Percentiles rank a stretch among this genome's conserved stretches.
Conservation (phyloP, 1,139 yeast species). For the Hansenula sp. region DNA sequence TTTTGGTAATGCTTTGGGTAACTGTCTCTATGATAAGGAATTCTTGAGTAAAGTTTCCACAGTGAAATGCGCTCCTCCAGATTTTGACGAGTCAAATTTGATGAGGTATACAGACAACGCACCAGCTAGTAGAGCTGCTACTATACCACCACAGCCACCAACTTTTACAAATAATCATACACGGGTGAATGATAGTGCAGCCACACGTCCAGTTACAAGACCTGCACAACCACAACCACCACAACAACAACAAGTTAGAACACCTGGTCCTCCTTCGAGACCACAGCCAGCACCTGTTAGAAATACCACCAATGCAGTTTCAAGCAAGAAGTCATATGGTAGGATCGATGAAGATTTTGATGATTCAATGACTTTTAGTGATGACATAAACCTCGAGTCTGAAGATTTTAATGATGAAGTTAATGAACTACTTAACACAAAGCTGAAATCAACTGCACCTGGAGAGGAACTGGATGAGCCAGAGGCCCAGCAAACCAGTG, state of each 20-base stretch:
- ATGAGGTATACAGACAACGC: slow-evolving; percentile 33
- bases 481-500: slow-evolving; percentile 5
- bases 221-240: slow-evolving; percentile 1
- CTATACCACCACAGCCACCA: slow-evolving; percentile 8
- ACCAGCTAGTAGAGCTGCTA: slow-evolving; percentile 22
- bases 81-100: slow-evolving; percentile 44
- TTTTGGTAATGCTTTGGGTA: slow-evolving; percentile 77
- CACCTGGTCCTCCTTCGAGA: slow-evolving; percentile 3
- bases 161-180: not conserved
- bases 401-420: slow-evolving; percentile 33
- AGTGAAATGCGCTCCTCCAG: slow-evolving; percentile 46
- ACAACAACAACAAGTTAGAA: not conserved
- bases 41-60: slow-evolving; percentile 51
- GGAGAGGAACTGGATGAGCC: slow-evolving; percentile 5
- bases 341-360: slow-evolving; percentile 42
- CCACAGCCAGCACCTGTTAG: too few relatives aligned
- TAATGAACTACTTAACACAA: slow-evolving; percentile 24
- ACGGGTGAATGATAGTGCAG: slow-evolving; percentile 2
- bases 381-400: slow-evolving; percentile 40
- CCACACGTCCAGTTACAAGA: not conserved
- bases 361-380: slow-evolving; percentile 65
- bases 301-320: too few relatives aligned
- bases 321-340: slow-evolving; percentile 5
- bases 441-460: slow-evolving; percentile 9
- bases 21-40: slow-evolving; percentile 71